phyloP scores from a whole-genome alignment of 768 basidiomycete genomes.

The Multifurca ochricompacta region DNA sequence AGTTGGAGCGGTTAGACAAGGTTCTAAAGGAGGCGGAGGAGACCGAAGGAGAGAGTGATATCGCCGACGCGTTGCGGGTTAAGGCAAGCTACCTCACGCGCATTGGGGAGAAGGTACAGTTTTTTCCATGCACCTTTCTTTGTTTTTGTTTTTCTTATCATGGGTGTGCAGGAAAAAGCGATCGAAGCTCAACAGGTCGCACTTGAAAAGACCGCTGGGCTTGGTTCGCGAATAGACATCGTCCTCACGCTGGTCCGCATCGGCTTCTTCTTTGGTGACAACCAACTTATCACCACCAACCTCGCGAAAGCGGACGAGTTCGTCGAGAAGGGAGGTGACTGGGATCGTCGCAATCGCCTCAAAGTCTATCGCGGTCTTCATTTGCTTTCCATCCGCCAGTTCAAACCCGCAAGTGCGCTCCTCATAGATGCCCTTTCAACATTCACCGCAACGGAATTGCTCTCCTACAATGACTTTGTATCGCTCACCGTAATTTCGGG shows the following conservation, averaged over 20 bases:
- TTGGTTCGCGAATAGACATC: conserved; percentile 91
- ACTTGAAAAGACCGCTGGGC: conserved; percentile 83
- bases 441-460: conserved; percentile 86
- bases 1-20: conserved; percentile 68
- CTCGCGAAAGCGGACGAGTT: conserved; percentile 80
- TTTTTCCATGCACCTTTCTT: background rate
- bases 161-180: conserved; percentile 55
- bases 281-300: conserved; percentile 58
- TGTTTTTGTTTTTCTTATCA: background rate
- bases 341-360: conserved; percentile 93
- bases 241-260: conserved; percentile 82
- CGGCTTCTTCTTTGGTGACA: conserved; percentile 84
- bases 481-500: conserved; percentile 76
- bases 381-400: conserved; percentile 81
- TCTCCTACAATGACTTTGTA: conserved; percentile 87
- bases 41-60: conserved; percentile 89
- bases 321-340: conserved; percentile 94
- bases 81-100: conserved; percentile 78
- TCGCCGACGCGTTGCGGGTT: conserved; percentile 78
- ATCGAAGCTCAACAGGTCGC: conserved; percentile 77
- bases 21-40: conserved; percentile 80
- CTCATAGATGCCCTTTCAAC: conserved; percentile 89
- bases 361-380: conserved; percentile 93
- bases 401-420: conserved; percentile 77
- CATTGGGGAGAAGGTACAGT: conserved; percentile 71